A percentile compares a stretch with the other conserved stretches of the same genome.
Evolutionary conservation across 1,284 basidiomycete genomes (phyloP).

Genomic region (Ceraceosorus bombacis): DNA sequence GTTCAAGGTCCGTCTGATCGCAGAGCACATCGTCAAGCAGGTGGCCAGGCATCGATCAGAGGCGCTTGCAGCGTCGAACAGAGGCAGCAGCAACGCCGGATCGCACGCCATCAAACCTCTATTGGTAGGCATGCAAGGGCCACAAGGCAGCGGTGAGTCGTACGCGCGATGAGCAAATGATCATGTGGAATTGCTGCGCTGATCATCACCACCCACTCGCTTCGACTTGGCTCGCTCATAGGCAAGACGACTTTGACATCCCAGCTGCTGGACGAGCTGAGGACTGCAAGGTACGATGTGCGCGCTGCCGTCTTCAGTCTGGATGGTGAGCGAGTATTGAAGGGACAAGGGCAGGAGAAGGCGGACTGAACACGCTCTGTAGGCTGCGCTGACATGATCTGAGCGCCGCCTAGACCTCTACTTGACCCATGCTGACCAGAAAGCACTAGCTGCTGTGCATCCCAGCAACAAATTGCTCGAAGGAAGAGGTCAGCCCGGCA

Average conservation of each 20-base stretch:
- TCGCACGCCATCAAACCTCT: constrained; percentile 23
- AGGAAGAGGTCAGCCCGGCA: constrained; percentile 78
- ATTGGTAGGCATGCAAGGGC: constrained; percentile 72
- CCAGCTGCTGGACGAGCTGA: constrained; percentile 46
- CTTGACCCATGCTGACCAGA: constrained; percentile 60
- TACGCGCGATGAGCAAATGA: neutral
- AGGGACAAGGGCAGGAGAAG: too few relatives aligned
- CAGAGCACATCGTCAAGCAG: neutral
- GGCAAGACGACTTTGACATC: constrained; percentile 18
- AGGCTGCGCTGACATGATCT: neutral
- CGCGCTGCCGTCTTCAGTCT: constrained; percentile 65
- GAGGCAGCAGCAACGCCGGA: neutral
- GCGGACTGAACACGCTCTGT: constrained; percentile 2
- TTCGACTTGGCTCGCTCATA: too few relatives aligned
- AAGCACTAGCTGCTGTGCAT: constrained; percentile 55
- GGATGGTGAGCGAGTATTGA: constrained; percentile 50
- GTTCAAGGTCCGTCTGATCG: neutral
- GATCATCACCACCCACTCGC: neutral
- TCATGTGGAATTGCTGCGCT: neutral
- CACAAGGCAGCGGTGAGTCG: constrained; percentile 55
- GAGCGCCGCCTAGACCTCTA: constrained; percentile 59
- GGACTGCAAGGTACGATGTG: constrained; percentile 53
- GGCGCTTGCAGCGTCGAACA: neutral
- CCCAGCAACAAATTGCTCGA: constrained; percentile 61
- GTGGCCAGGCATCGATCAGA: neutral